Evolutionary conservation across 208 protist species (phyloP), one percentile per base, ranked within the genome.

Genomic region (Leishmania arabica): DNA sequence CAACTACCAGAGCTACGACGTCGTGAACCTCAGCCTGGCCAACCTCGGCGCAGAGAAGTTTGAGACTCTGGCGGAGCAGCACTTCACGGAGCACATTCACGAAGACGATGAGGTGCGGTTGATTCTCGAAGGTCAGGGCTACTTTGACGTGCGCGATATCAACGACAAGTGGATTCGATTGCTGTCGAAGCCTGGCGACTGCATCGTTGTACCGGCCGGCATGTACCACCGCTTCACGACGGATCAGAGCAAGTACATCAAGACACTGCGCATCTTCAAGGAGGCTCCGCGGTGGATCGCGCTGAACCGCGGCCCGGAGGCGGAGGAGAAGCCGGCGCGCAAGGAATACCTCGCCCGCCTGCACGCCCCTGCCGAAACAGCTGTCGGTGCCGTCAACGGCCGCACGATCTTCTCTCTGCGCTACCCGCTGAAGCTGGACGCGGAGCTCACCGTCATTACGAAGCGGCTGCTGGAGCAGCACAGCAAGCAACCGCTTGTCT

Each of bases 161-260:
- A 49, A 92, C 21, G 90, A 98, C 81, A 60, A 83, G 62, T 97
- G 93, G 95, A 81, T 96, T 21, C 92, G 93, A 13, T 86, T 98
- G 69, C 66, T 83, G 49, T 85, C 84, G 40, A 90, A 79, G 53
- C 72, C 89, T 3, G 93, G 93, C 27, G 93, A 97, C 80, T 89
- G 82, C 76, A 47, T 97, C 69, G 75, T 95, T 47, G 34, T 97
- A 27, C 92, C 92, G 0, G 86, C 91, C 17, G 93, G 92, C 78
- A 93, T 97, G 56, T 98, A 97, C 85, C 96, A 98, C 77, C 92
- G 96, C 81, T 98, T 98, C 84, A 97, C 93, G 17, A 85, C 90
- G 15, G 88, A 89, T 40, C 71, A 78, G 9, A 81, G 68, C 56
- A 82, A 92, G 51, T 91, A 89, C 84, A 86, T 85, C 27, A 81